Percentiles rank a stretch among this genome's conserved stretches.
These are phyloP conservation scores for Pouteria glomerata DNA, from an alignment of 148 eudicot genomes.

Conservation along the genomic window DNA sequence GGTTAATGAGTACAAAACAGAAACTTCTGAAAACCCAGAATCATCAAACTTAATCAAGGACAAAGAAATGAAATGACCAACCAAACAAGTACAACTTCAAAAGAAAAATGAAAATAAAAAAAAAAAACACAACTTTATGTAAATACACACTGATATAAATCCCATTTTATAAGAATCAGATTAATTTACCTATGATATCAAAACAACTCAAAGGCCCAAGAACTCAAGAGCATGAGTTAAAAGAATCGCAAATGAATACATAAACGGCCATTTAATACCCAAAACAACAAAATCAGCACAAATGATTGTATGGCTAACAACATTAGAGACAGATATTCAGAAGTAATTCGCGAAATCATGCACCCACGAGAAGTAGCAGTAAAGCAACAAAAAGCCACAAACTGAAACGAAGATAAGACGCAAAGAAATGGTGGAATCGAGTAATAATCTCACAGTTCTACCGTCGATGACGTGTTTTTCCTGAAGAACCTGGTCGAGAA, in stretches of 20 bases:
- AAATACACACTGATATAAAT: neutral
- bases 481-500: slow-evolving; percentile 65
- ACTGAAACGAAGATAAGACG: neutral
- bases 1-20: neutral
- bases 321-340: no score
- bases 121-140: neutral
- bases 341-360: no score
- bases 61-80: neutral
- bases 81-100: neutral
- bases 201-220: no score
- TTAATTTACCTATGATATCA: no score
- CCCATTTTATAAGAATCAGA: no score
- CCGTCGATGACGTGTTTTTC: slow-evolving; percentile 74
- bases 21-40: neutral
- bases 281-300: no score
- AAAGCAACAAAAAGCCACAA: neutral
- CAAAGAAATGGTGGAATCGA: neutral
- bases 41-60: neutral
- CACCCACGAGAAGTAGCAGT: no score
- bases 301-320: no score
- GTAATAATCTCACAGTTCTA: slow-evolving; percentile 42
- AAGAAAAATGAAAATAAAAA: neutral
- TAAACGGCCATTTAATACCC: no score
- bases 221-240: no score
- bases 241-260: no score